phyloP scores from a whole-genome alignment of 306 rosid species.

The Acacia melanoxylon region DNA sequence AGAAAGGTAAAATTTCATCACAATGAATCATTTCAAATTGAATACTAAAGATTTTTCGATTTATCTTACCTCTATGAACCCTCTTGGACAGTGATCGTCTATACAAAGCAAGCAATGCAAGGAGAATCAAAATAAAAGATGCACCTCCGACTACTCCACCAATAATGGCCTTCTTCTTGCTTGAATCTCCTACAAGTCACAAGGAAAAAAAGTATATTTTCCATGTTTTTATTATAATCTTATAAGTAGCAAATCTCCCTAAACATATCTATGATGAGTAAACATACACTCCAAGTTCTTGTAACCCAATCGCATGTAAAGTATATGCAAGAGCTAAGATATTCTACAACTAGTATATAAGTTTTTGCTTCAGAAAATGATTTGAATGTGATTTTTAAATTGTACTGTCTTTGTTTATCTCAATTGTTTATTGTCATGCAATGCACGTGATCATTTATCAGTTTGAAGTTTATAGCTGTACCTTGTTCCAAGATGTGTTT shows the following conservation, averaged over 20 bases:
- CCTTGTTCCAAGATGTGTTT: slow-evolving; percentile 39
- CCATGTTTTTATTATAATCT: not conserved
- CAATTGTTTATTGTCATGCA: not conserved
- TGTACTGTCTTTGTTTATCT: not conserved
- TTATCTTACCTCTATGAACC: slow-evolving; percentile 51
- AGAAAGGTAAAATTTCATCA: not conserved
- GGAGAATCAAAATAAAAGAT: slow-evolving; percentile 43
- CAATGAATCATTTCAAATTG: not conserved
- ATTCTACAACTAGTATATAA: not conserved
- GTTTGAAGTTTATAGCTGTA: slow-evolving; percentile 1
- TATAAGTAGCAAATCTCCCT: not conserved
- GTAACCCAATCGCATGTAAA: not conserved
- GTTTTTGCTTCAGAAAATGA: not conserved
- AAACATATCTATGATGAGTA: not conserved
- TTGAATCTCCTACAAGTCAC: slow-evolving; percentile 39
- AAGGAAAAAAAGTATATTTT: not conserved
- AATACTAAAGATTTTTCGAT: not conserved
- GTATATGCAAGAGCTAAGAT: not conserved
- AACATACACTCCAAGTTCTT: not conserved
- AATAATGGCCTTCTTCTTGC: slow-evolving; percentile 55
- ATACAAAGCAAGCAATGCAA: slow-evolving; percentile 45
- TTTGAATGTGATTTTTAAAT: not conserved
- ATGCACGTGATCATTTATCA: not conserved
- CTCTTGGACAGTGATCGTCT: slow-evolving; percentile 35
- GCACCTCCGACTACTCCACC: slow-evolving; percentile 73